Percentiles rank a stretch among this genome's conserved stretches.
Evolutionary conservation across 257 asterid species (phyloP).

Genomic region (Capsicum baccatum): DNA sequence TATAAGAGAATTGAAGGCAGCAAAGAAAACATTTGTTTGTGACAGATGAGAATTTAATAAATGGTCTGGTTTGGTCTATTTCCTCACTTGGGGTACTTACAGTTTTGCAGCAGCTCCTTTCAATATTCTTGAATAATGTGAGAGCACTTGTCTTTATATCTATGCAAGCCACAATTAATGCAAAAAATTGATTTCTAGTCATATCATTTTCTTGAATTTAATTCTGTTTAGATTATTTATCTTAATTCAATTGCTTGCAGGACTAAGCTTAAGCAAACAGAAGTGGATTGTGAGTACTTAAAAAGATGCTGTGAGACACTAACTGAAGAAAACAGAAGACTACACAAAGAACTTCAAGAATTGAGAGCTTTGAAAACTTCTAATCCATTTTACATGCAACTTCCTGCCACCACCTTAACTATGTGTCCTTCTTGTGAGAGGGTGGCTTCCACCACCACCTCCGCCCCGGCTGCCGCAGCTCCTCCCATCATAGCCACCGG

Average conservation of each 20-base stretch:
- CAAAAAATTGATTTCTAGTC: neutral
- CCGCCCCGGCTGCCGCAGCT: constrained; percentile 1
- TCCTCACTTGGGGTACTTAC: neutral
- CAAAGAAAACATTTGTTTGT: constrained; percentile 26
- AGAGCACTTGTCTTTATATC: constrained; percentile 11
- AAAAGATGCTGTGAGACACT: constrained; percentile 80
- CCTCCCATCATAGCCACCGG: constrained; percentile 4
- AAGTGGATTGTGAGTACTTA: constrained; percentile 85
- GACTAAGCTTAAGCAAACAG: constrained; percentile 89
- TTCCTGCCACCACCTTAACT: constrained; percentile 82
- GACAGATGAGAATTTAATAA: constrained; percentile 21
- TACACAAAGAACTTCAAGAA: constrained; percentile 77
- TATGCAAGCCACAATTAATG: constrained; percentile 25
- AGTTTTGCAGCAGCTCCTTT: constrained; percentile 21
- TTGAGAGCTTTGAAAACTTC: constrained; percentile 71
- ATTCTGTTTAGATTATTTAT: neutral
- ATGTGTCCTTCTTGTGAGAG: constrained; percentile 96
- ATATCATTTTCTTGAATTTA: neutral
- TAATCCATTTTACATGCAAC: constrained; percentile 72
- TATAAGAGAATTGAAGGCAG: neutral
- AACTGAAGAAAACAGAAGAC: constrained; percentile 71
- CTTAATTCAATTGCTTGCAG: constrained; percentile 36
- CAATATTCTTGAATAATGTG: constrained; percentile 27
- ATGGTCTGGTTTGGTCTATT: constrained; percentile 20
- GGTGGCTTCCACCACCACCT: constrained; percentile 55